Evolutionary conservation across 129 eudicot genomes (phyloP), one percentile per base, ranked within the genome.

Genomic region (Lonicera japonica): DNA sequence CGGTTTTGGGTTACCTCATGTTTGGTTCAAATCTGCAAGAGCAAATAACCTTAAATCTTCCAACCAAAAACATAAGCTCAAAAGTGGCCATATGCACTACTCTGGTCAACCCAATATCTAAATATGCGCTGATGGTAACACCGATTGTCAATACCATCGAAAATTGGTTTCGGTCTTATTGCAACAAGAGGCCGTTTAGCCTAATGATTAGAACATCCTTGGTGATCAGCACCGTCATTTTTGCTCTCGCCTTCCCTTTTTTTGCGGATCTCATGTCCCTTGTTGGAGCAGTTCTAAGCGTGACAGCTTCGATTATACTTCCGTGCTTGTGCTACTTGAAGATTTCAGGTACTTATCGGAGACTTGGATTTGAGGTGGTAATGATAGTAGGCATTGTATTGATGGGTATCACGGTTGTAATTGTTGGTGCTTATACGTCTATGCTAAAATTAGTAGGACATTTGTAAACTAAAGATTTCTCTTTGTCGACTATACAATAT

Each of bases 321-420:
- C 97, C 97, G 9, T 82, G 97, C 68, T 51, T 82, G 61, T 90
- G 94, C 58, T 90, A 73, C 81, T 69, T 90, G 74, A 90, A 81
- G 90, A 90, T 87, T 56, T 77, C 82, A 0, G 79, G 90, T 0
- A 50, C 19, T 43, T 55, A 79, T 38, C 66, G 56, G 17, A 74
- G 68, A 63, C 43, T 75, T 40, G 74, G 86, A 15, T 22, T 78
- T 16, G 94, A 90, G 75, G 1, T 34, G 46, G 63, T 72, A 21
- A 12, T 66, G 21, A 61, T 83, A 21, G 54, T 60, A 25, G 68
- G 71, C 39, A 78, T 75, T 25, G 25, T 82, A 20, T 3, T 78
- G 10, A 65, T 73, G 20, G 91, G 97, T 10, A 10, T 76, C 8
- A 5, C 65, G 54, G 64, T 79, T 19, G 69, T 76, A 21, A 56